Evolutionary conservation across 1,284 basidiomycete species (phyloP).

Genomic region (Ceratobasidium sp.): DNA sequence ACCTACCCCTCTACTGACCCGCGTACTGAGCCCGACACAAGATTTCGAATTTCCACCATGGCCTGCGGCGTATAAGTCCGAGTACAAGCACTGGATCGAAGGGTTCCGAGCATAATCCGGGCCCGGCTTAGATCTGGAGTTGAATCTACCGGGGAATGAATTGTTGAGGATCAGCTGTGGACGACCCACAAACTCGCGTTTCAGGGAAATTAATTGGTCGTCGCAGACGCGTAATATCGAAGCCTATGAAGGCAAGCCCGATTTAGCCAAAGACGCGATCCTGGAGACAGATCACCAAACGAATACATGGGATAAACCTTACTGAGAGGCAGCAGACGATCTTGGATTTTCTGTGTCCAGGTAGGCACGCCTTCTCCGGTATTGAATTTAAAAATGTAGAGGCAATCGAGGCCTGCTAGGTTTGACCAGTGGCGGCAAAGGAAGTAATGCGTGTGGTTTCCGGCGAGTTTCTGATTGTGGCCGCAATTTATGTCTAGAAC

Average conservation of each 20-base stretch:
- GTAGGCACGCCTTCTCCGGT: conserved; percentile 83
- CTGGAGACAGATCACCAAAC: too few species aligned
- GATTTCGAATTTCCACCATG: conserved; percentile 53
- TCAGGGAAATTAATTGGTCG: conserved; percentile 77
- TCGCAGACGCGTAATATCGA: conserved; percentile 86
- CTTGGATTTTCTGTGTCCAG: conserved; percentile 89
- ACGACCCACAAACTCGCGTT: conserved; percentile 85
- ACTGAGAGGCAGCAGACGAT: conserved; percentile 75
- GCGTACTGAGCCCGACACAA: conserved; percentile 60
- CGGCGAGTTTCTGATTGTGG: conserved; percentile 68
- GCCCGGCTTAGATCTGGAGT: too few species aligned
- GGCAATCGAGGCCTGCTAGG: conserved; percentile 67
- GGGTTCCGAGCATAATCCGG: conserved; percentile 89
- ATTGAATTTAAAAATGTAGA: conserved; percentile 58
- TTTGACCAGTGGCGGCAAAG: conserved; percentile 85
- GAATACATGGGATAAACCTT: too few species aligned
- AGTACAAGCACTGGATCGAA: background rate
- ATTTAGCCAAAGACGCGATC: background rate
- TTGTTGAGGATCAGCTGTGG: conserved; percentile 76
- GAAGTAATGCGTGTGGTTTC: conserved; percentile 87
- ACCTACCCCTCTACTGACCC: conserved; percentile 85
- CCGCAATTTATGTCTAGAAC: background rate
- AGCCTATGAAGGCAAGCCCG: conserved; percentile 59
- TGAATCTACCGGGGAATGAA: conserved; percentile 92
- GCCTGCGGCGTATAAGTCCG: too few species aligned